These are phyloP conservation scores for Rhytidiadelphus loreus DNA, from an alignment of 225 moss, liverwort and hornwort species.

Conservation along the genomic window DNA sequence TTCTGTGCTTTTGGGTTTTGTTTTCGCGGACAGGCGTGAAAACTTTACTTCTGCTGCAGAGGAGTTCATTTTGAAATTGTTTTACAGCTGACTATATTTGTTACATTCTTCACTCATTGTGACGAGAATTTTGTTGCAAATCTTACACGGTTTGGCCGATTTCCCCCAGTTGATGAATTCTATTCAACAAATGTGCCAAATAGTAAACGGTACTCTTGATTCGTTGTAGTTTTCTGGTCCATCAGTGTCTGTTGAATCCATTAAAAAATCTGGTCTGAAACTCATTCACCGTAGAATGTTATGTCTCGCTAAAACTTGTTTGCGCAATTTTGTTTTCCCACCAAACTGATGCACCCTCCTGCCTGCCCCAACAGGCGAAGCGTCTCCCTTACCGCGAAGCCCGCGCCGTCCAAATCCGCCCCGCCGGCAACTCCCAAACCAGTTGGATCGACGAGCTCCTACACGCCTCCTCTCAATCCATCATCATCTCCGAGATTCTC, in stretches of 20 bases:
- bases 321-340: neutral
- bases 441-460: conserved; percentile 60
- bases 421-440: conserved; percentile 27
- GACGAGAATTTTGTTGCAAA: neutral
- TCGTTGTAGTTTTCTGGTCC: neutral
- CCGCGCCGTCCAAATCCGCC: conserved; percentile 43
- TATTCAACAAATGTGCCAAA: neutral
- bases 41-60: neutral
- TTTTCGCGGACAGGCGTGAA: neutral
- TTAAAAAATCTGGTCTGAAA: neutral
- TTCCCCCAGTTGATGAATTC: neutral
- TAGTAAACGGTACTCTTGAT: neutral
- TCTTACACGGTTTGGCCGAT: neutral
- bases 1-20: neutral
- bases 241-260: neutral
- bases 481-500: conserved; percentile 66
- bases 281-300: neutral
- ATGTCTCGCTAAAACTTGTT: neutral
- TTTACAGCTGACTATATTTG: neutral
- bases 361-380: neutral
- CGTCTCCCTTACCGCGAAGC: conserved; percentile 48
- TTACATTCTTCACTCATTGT: neutral
- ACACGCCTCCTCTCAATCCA: conserved; percentile 40
- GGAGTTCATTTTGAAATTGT: neutral
- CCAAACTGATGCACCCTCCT: neutral